Percentiles rank a stretch among this genome's conserved stretches.
These are phyloP conservation scores for Teratosphaeria gauchensis DNA, from an alignment of 2,329 filamentous ascomycete species.

Conservation along the genomic window DNA sequence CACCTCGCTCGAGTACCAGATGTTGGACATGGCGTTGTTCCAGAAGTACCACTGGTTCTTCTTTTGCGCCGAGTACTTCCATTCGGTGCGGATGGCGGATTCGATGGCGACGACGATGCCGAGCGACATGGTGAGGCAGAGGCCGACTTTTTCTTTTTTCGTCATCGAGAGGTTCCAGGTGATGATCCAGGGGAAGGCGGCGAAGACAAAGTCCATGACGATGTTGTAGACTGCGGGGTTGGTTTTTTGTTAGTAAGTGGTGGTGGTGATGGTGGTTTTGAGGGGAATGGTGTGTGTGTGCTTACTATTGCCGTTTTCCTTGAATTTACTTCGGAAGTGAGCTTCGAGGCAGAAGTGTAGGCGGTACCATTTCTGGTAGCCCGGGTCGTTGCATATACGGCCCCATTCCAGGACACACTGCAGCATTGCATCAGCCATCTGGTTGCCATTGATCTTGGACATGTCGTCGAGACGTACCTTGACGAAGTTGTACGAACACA, in stretches of 20 bases:
- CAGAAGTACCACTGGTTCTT: neutral
- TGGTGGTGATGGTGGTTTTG: neutral
- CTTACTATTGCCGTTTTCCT: neutral
- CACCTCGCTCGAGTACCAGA: neutral
- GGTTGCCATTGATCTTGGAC: neutral
- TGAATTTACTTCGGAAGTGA: neutral
- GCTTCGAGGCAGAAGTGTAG: neutral
- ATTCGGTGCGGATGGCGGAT: neutral
- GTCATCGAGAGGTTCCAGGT: neutral
- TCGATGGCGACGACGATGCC: neutral
- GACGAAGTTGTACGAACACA: neutral
- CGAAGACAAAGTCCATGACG: neutral
- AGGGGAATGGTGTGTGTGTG: too few relatives aligned
- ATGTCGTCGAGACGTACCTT: neutral
- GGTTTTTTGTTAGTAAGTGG: neutral
- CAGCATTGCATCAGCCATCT: neutral
- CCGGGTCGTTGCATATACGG: neutral
- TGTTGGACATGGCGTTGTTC: neutral
- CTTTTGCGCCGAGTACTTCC: neutral
- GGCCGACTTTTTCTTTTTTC: neutral
- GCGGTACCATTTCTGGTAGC: neutral
- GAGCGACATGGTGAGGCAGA: neutral
- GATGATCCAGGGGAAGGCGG: neutral
- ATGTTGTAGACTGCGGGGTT: neutral
- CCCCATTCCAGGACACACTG: neutral